Conservation (phyloP, 73 alveolate genomes). For the Stentor coeruleus region DNA sequence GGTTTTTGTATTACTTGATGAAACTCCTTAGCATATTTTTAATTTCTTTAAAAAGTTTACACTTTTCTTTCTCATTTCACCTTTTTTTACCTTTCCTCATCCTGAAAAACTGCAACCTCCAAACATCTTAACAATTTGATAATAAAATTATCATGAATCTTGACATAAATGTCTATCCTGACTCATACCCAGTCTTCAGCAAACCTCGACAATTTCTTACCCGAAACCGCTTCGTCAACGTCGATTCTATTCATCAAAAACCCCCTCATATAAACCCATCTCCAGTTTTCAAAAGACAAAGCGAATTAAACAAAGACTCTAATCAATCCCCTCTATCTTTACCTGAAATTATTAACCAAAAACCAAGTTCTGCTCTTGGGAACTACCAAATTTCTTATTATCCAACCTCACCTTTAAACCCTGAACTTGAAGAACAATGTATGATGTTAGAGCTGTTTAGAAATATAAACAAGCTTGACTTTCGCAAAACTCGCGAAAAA, state of each 20-base stretch:
- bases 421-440: conserved; percentile 3
- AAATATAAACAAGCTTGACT: too few species aligned
- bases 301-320: not conserved
- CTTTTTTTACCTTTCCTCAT: too few species aligned
- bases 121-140: too few species aligned
- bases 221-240: not conserved
- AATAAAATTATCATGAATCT: not conserved
- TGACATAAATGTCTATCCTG: not conserved
- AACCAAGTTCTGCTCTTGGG: not conserved
- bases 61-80: too few species aligned
- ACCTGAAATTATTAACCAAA: not conserved
- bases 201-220: not conserved
- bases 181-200: not conserved
- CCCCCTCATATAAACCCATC: not conserved
- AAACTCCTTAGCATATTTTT: too few species aligned
- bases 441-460: not conserved
- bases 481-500: not conserved
- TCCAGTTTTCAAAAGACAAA: not conserved
- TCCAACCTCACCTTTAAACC: not conserved
- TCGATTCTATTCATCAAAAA: not conserved
- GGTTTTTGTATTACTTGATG: too few species aligned
- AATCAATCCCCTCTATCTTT: not conserved
- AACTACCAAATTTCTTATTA: not conserved
- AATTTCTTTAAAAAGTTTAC: too few species aligned
- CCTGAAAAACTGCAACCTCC: too few species aligned